phyloP scores from a whole-genome alignment of 768 basidiomycete species.

The Pilatotrama ljubarskyi region DNA sequence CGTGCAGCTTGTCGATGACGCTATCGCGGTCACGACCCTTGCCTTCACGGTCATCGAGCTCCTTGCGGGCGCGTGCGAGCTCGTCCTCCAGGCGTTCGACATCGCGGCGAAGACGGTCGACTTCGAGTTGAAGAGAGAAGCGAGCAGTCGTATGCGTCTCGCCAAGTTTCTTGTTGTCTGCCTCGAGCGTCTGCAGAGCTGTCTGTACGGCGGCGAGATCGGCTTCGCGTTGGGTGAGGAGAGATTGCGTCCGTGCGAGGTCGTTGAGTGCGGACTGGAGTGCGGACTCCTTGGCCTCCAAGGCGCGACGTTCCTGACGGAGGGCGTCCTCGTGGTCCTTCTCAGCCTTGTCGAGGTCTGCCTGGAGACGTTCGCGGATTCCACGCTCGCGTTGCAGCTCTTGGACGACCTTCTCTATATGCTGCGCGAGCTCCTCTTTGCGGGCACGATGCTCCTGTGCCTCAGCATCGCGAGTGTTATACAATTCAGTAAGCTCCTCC shows the following conservation, averaged over 20 bases:
- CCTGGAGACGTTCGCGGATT: slow-evolving; percentile 52
- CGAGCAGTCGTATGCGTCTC: slow-evolving; percentile 82
- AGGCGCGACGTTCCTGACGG: slow-evolving; percentile 57
- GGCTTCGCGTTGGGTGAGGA: slow-evolving; percentile 69
- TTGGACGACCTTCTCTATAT: slow-evolving; percentile 69
- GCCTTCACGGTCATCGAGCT: slow-evolving; percentile 66
- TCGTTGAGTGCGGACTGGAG: slow-evolving; percentile 63
- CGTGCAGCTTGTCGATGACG: slow-evolving; percentile 71
- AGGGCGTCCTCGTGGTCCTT: slow-evolving; percentile 63
- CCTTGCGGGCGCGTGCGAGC: slow-evolving; percentile 65
- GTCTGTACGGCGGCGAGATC: slow-evolving; percentile 76
- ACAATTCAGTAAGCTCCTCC: slow-evolving; percentile 61
- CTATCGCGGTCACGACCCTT: slow-evolving; percentile 69
- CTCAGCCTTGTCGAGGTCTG: slow-evolving; percentile 56
- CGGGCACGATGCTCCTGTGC: slow-evolving; percentile 66
- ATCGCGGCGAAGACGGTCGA: slow-evolving; percentile 84
- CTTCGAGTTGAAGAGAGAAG: slow-evolving; percentile 87
- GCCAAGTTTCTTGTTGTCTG: slow-evolving; percentile 76
- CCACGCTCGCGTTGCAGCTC: slow-evolving; percentile 62
- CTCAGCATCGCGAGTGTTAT: slow-evolving; percentile 63
- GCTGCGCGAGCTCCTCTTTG: slow-evolving; percentile 75
- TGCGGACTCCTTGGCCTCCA: slow-evolving; percentile 72
- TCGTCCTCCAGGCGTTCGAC: slow-evolving; percentile 80
- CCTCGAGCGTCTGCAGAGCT: slow-evolving; percentile 69
- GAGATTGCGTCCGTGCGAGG: slow-evolving; percentile 58